A percentile compares a stretch with the other conserved stretches of the same genome.
phyloP scores from a whole-genome alignment of 2,329 filamentous ascomycete species.

The Colletotrichum sp. region DNA sequence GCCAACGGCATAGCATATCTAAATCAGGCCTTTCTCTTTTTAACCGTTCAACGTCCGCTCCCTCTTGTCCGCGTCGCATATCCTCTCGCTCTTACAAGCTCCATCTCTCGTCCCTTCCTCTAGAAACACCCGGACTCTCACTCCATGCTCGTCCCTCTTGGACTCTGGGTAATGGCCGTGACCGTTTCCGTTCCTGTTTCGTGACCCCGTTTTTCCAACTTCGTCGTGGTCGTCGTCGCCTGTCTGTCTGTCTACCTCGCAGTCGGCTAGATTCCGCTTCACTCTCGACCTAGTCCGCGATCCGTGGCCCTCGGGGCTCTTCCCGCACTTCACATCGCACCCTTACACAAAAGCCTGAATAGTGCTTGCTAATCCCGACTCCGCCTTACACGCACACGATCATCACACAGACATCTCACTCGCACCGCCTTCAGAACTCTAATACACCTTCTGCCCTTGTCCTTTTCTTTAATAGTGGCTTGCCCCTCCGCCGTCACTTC shows the following conservation, averaged over 20 bases:
- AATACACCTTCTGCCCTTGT: slow-evolving; percentile 5
- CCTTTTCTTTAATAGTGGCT: slow-evolving; percentile 18
- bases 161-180: slow-evolving; percentile 23
- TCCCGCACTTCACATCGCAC: slow-evolving; percentile 6
- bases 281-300: slow-evolving; percentile 1
- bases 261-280: slow-evolving; percentile 16
- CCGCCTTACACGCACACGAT: slow-evolving; percentile 7
- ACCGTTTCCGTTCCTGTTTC: slow-evolving; percentile 22
- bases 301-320: slow-evolving; percentile 16
- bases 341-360: slow-evolving; percentile 1
- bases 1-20: slow-evolving; percentile 18
- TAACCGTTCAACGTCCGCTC: slow-evolving; percentile 22
- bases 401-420: slow-evolving; percentile 21
- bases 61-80: slow-evolving; percentile 11
- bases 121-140: slow-evolving; percentile 20
- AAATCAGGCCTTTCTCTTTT: slow-evolving; percentile 16
- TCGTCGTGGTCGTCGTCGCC: neutral
- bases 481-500: slow-evolving; percentile 10
- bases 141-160: slow-evolving; percentile 22
- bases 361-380: slow-evolving; percentile 18
- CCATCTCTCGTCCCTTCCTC: slow-evolving; percentile 15
- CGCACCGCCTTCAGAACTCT: slow-evolving; percentile 15
- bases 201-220: slow-evolving; percentile 16
- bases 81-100: slow-evolving; percentile 17
- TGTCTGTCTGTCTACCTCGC: slow-evolving; percentile 8